These are phyloP conservation scores for Serendipita sp. DNA, from an alignment of 768 basidiomycete species.

Conservation along the genomic window DNA sequence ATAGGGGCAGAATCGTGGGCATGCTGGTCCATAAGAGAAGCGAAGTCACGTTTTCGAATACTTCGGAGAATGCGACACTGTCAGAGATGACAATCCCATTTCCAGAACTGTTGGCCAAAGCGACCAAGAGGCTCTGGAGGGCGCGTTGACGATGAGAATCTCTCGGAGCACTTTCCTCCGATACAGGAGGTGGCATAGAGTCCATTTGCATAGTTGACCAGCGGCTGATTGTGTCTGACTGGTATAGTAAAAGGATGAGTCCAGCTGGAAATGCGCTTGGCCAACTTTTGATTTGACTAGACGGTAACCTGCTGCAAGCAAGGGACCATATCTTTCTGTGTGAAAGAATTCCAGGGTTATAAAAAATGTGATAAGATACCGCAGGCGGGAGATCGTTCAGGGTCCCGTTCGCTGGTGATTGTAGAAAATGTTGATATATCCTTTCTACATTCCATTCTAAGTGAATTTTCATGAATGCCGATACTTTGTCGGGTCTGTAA, in stretches of 20 bases:
- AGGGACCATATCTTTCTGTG: constrained; percentile 30
- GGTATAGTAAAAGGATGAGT: neutral
- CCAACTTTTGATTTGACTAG: constrained; percentile 39
- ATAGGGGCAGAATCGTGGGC: neutral
- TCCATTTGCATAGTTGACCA: neutral
- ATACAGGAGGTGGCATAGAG: neutral
- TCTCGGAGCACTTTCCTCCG: neutral
- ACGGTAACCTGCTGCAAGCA: constrained; percentile 25
- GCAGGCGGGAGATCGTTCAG: constrained; percentile 33
- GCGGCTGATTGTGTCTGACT: neutral
- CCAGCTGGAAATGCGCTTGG: constrained; percentile 19
- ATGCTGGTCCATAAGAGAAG: neutral
- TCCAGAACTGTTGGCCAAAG: neutral
- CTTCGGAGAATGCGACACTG: neutral
- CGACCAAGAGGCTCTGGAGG: neutral
- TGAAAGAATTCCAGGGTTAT: constrained; percentile 40
- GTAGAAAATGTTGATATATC: neutral
- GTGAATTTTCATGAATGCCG: neutral
- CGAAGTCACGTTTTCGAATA: neutral
- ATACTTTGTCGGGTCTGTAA: neutral
- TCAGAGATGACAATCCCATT: neutral
- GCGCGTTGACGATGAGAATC: neutral
- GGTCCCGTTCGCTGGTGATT: constrained; percentile 8
- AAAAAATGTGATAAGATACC: constrained; percentile 42
- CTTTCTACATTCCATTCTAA: neutral